phyloP scores from a whole-genome alignment of 768 basidiomycete species.

The Boletus patriciae region DNA sequence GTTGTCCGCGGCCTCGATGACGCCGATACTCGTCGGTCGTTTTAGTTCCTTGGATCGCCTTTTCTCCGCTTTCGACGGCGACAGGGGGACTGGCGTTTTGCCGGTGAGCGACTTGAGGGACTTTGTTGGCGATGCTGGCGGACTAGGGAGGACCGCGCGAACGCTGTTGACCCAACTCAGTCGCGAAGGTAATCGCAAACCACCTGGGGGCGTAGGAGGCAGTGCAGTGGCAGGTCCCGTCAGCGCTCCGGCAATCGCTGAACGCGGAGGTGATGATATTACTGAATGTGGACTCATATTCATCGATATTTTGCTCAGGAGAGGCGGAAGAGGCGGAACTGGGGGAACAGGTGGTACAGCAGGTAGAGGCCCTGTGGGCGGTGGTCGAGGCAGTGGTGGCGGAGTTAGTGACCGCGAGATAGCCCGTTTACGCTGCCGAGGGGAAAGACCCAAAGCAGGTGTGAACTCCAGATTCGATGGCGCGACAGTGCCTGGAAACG shows the following conservation, averaged over 20 bases:
- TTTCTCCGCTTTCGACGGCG: conserved; percentile 10
- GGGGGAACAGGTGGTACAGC: conserved; percentile 28
- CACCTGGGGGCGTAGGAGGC: conserved; percentile 30
- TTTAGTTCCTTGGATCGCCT: conserved; percentile 13
- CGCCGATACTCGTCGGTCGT: conserved; percentile 29
- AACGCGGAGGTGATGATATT: conserved; percentile 8
- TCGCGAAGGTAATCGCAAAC: conserved; percentile 33
- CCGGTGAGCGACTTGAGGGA: conserved; percentile 6
- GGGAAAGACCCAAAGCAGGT: conserved; percentile 8
- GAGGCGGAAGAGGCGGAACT: conserved; percentile 29
- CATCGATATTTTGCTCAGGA: conserved; percentile 18
- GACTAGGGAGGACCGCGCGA: conserved; percentile 30
- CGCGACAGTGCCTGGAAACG: conserved; percentile 2
- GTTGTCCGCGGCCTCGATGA: conserved; percentile 33
- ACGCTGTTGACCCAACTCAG: conserved; percentile 30
- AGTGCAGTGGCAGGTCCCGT: conserved; percentile 12
- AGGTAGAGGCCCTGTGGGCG: conserved; percentile 31
- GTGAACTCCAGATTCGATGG: conserved; percentile 23
- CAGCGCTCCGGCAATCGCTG: conserved; percentile 1
- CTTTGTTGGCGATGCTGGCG: conserved; percentile 31
- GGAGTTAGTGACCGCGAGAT: conserved; percentile 28
- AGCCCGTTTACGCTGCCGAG: conserved; percentile 21
- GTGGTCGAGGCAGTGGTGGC: conserved; percentile 28
- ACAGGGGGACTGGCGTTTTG: neutral
- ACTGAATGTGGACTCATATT: conserved; percentile 4